Evolutionary conservation across 2,329 filamentous ascomycete genomes (phyloP).

Genomic region (Colletotrichum spaethianum): DNA sequence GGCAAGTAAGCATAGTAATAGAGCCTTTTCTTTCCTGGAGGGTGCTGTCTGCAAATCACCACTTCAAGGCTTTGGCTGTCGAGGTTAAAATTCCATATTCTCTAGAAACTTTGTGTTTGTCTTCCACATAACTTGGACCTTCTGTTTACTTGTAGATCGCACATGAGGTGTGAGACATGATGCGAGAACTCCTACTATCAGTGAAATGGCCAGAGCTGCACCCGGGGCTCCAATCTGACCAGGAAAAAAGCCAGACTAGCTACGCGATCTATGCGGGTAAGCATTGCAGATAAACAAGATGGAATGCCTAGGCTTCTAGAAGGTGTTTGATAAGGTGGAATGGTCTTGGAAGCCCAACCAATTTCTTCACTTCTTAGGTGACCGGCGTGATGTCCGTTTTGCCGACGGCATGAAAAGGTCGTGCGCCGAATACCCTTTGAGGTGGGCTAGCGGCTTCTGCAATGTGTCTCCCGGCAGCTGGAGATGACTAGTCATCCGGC

Average conservation of each 20-base stretch:
- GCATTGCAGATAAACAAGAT: too few relatives aligned
- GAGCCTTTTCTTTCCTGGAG: neutral
- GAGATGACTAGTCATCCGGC: neutral
- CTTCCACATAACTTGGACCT: too few relatives aligned
- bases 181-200: too few relatives aligned
- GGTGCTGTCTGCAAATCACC: neutral
- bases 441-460: neutral
- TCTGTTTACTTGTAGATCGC: too few relatives aligned
- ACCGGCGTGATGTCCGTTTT: neutral
- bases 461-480: neutral
- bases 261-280: too few relatives aligned
- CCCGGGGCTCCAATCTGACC: too few relatives aligned
- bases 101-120: too few relatives aligned
- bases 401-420: neutral
- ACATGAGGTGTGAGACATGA: too few relatives aligned
- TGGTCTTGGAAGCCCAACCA: neutral
- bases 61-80: neutral
- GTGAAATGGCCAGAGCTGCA: too few relatives aligned
- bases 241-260: too few relatives aligned
- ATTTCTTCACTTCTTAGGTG: neutral
- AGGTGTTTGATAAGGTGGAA: too few relatives aligned
- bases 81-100: neutral
- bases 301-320: too few relatives aligned
- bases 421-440: neutral
- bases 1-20: neutral